Conservation (phyloP, 345 rosid genomes). For the Pugionium dolabratum region DNA sequence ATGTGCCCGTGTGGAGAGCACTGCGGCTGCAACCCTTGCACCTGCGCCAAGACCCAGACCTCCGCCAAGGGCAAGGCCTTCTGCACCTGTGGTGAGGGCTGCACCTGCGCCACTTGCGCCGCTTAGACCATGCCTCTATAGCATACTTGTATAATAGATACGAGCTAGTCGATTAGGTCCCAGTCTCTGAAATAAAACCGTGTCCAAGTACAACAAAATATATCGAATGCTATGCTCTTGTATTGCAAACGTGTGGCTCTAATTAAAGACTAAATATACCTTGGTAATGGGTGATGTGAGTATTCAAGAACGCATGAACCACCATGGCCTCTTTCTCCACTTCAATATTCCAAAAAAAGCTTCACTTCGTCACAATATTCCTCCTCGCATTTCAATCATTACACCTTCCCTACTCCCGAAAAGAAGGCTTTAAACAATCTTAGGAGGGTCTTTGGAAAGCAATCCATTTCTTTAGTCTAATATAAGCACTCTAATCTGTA, state of each 20-base stretch:
- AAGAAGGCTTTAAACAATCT: too few species aligned
- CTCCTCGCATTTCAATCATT: too few species aligned
- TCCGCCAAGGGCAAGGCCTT: conserved; percentile 18
- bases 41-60: conserved; percentile 41
- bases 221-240: background rate
- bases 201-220: conserved; percentile 7
- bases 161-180: conserved; percentile 17
- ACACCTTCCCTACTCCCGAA: too few species aligned
- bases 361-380: too few species aligned
- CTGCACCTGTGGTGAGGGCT: conserved; percentile 39
- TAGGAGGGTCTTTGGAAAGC: too few species aligned
- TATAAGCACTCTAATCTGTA: too few species aligned
- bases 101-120: conserved; percentile 29
- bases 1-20: conserved; percentile 59
- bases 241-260: conserved; percentile 5
- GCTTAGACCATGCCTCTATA: conserved; percentile 22
- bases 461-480: too few species aligned
- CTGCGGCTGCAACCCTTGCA: conserved; percentile 68
- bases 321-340: background rate
- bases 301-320: background rate
- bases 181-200: conserved; percentile 28
- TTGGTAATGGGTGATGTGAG: conserved; percentile 6
- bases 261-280: background rate
- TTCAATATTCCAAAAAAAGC: background rate
- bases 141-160: conserved; percentile 33